Evolutionary conservation across 768 basidiomycete genomes (phyloP).

Genomic region (Mycena vitilis): DNA sequence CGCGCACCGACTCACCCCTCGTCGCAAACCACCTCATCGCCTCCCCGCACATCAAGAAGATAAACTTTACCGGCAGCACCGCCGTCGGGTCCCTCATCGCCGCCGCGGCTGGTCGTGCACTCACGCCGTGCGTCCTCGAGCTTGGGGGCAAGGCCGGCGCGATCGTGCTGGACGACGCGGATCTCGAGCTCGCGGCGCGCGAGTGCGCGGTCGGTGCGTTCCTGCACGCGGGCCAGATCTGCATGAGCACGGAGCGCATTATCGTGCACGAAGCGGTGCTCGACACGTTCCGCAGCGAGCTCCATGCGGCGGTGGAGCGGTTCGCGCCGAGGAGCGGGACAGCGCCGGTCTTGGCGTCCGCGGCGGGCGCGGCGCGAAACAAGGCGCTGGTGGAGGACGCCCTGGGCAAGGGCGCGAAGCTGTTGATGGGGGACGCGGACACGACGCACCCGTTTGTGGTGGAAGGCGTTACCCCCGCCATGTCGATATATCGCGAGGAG

Average conservation of each 20-base stretch:
- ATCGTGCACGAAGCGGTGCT: conserved; percentile 73
- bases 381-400: conserved; percentile 31
- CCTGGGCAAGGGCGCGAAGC: conserved; percentile 30
- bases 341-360: conserved; percentile 30
- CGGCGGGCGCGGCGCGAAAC: conserved; percentile 26
- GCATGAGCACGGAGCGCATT: conserved; percentile 76
- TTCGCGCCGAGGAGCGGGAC: conserved; percentile 13
- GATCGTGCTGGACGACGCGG: conserved; percentile 61
- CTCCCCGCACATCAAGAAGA: conserved; percentile 56
- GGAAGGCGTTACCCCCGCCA: conserved; percentile 34
- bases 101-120: conserved; percentile 69
- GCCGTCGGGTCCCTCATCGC: conserved; percentile 69
- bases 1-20: conserved; percentile 63
- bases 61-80: conserved; percentile 75
- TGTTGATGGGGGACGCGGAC: conserved; percentile 31
- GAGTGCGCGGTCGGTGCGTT: conserved; percentile 67
- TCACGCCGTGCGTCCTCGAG: conserved; percentile 74
- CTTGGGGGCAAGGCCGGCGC: conserved; percentile 64
- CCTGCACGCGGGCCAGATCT: conserved; percentile 75
- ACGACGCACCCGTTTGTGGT: conserved; percentile 27
- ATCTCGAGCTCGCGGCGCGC: conserved; percentile 61
- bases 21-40: conserved; percentile 65
- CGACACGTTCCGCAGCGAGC: conserved; percentile 65
- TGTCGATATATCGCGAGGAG: conserved; percentile 33
- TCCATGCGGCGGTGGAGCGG: conserved; percentile 58